A percentile compares a stretch with the other conserved stretches of the same genome.
phyloP scores from a whole-genome alignment of 257 asterid species.

The Eucommia ulmoides region DNA sequence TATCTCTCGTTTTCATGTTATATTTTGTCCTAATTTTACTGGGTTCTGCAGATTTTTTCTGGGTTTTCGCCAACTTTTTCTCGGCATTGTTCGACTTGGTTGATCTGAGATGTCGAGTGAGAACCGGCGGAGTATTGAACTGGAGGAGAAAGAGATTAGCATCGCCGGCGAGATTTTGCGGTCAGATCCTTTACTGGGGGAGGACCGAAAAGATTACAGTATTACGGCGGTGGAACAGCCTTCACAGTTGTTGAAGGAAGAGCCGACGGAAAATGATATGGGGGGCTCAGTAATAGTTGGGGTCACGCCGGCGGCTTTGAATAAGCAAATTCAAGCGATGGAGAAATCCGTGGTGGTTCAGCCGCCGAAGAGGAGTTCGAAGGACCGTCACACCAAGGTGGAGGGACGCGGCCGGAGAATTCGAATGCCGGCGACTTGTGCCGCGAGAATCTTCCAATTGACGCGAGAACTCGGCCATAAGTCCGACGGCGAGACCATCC shows the following conservation, averaged over 20 bases:
- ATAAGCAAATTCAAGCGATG: background rate
- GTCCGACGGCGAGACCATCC: constrained; percentile 76
- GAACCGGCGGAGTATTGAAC: constrained; percentile 21
- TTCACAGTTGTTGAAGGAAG: constrained; percentile 28
- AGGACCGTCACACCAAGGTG: constrained; percentile 83
- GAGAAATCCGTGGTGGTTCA: constrained; percentile 7
- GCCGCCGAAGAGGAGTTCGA: constrained; percentile 41
- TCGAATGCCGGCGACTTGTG: constrained; percentile 73
- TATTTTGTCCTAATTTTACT: too few relatives aligned
- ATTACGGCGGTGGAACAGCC: constrained; percentile 35
- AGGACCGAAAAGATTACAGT: constrained; percentile 26
- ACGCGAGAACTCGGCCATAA: constrained; percentile 67
- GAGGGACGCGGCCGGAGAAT: constrained; percentile 83
- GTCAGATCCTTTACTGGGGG: constrained; percentile 42
- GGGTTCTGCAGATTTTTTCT: too few relatives aligned
- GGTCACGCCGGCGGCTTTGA: background rate
- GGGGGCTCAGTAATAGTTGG: constrained; percentile 14
- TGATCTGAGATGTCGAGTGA: too few relatives aligned
- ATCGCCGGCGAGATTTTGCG: background rate
- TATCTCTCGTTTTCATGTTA: too few relatives aligned
- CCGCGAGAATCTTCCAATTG: constrained; percentile 66
- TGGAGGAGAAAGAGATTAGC: constrained; percentile 15
- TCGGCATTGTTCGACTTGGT: too few relatives aligned
- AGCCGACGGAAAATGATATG: constrained; percentile 27
- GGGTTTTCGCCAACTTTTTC: too few relatives aligned